Conservation (phyloP, 2,329 filamentous ascomycete genomes). For the Epichloe elymi region DNA sequence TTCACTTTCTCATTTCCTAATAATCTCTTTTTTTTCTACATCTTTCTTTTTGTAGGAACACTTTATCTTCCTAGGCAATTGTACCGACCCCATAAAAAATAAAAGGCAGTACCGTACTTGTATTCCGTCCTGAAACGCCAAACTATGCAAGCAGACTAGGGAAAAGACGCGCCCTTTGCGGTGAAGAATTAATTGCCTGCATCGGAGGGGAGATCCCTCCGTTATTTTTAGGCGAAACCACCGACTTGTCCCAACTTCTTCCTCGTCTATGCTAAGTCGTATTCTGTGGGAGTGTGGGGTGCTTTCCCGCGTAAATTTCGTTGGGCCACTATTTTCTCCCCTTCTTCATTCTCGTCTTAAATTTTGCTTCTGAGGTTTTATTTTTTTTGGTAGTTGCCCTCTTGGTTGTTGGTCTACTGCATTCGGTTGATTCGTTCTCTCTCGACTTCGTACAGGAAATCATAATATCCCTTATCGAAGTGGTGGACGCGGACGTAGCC, state of each 20-base stretch:
- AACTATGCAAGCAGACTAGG: slow-evolving; percentile 29
- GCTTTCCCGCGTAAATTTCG: neutral
- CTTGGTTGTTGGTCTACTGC: slow-evolving; percentile 15
- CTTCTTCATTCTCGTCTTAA: neutral
- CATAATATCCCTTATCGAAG: slow-evolving; percentile 97
- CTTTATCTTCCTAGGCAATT: no score
- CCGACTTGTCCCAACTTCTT: neutral
- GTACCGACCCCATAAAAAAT: neutral
- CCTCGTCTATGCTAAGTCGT: neutral
- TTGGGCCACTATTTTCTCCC: neutral
- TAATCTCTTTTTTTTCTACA: neutral
- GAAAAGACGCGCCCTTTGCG: slow-evolving; percentile 14
- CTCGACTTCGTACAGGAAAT: slow-evolving; percentile 98
- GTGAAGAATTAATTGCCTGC: neutral
- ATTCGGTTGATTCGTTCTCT: slow-evolving; percentile 51
- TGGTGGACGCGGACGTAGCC: slow-evolving; percentile 97
- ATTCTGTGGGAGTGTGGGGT: neutral
- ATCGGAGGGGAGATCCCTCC: neutral
- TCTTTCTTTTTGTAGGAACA: neutral
- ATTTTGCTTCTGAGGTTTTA: neutral
- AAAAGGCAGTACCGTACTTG: slow-evolving; percentile 10
- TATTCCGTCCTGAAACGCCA: slow-evolving; percentile 22
- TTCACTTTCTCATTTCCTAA: neutral
- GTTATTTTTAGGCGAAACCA: neutral
- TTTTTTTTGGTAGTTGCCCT: neutral